A percentile compares a stretch with the other conserved stretches of the same genome.
Conservation (phyloP, 352 stramenopile species). For the Phytopythium montanum region DNA sequence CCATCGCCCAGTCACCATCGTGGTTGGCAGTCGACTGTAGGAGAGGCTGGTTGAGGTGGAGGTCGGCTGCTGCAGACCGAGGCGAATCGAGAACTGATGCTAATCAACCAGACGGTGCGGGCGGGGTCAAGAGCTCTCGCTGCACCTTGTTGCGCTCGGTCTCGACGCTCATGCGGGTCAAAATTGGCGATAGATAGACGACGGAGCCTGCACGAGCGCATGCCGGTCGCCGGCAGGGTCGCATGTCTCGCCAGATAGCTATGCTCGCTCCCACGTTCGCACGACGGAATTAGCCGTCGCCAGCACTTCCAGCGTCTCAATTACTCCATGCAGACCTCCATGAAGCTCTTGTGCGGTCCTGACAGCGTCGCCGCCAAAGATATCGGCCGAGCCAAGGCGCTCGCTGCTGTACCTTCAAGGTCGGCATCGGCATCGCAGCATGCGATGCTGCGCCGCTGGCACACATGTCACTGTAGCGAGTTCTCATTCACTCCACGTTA, state of each 20-base stretch:
- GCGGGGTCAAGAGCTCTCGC: neutral
- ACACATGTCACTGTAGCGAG: slow-evolving; percentile 1
- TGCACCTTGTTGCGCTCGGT: neutral
- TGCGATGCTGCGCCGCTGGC: neutral
- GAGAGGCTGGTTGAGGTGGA: neutral
- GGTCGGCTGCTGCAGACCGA: neutral
- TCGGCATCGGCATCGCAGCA: neutral
- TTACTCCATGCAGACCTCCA: neutral
- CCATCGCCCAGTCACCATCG: slow-evolving; percentile 1
- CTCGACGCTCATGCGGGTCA: neutral
- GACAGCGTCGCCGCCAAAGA: neutral
- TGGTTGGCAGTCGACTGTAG: neutral
- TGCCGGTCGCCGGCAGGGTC: neutral
- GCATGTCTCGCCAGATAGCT: neutral
- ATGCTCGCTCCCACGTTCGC: neutral
- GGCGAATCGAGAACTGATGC: neutral
- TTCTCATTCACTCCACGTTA: neutral
- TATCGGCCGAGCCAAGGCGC: slow-evolving; percentile 1
- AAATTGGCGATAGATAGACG: neutral
- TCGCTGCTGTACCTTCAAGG: too few relatives aligned
- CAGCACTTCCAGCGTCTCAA: neutral
- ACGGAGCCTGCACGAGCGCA: neutral
- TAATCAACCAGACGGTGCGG: neutral
- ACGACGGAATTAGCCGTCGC: slow-evolving; percentile 4
- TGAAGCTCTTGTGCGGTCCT: neutral